phyloP scores from a whole-genome alignment of 2,329 filamentous ascomycete species.

The Cryphonectria carpinicola region DNA sequence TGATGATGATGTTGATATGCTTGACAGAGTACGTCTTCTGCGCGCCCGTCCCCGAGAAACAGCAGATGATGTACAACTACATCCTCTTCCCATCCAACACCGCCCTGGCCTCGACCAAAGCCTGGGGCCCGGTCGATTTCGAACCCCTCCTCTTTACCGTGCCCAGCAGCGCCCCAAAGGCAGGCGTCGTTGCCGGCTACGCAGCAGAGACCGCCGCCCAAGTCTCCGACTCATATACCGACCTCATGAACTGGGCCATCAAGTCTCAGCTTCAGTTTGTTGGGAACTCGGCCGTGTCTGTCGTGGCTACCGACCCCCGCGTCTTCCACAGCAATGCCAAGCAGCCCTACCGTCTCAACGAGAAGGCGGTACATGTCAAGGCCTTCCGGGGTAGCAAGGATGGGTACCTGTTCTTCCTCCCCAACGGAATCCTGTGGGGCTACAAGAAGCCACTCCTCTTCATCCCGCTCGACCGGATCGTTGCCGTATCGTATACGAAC shows the following conservation, averaged over 20 bases:
- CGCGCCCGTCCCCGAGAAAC: slow-evolving; percentile 67
- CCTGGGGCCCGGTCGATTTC: slow-evolving; percentile 32
- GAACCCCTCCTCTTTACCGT: slow-evolving; percentile 70
- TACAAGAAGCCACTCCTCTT: slow-evolving; percentile 73
- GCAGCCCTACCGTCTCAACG: slow-evolving; percentile 62
- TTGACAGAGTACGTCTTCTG: slow-evolving; percentile 63
- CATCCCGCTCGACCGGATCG: slow-evolving; percentile 63
- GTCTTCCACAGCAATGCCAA: slow-evolving; percentile 61
- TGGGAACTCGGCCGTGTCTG: slow-evolving; percentile 48
- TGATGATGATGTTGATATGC: neutral
- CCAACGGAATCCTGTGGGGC: slow-evolving; percentile 69
- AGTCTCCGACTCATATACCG: slow-evolving; percentile 62
- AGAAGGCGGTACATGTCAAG: slow-evolving; percentile 68
- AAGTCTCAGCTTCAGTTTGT: slow-evolving; percentile 54
- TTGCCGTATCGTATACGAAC: slow-evolving; percentile 68
- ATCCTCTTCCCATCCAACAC: slow-evolving; percentile 62
- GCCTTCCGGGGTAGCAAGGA: slow-evolving; percentile 71
- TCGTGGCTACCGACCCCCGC: slow-evolving; percentile 57
- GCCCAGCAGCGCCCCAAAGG: slow-evolving; percentile 62
- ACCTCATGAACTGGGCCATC: slow-evolving; percentile 65
- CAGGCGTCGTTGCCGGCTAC: slow-evolving; percentile 57
- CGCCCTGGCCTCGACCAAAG: slow-evolving; percentile 42
- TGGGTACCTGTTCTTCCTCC: slow-evolving; percentile 69
- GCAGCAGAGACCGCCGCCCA: slow-evolving; percentile 53
- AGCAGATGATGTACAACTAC: slow-evolving; percentile 69